phyloP scores from a whole-genome alignment of 108 stramenopile genomes.

The Cyclotella atomus region DNA sequence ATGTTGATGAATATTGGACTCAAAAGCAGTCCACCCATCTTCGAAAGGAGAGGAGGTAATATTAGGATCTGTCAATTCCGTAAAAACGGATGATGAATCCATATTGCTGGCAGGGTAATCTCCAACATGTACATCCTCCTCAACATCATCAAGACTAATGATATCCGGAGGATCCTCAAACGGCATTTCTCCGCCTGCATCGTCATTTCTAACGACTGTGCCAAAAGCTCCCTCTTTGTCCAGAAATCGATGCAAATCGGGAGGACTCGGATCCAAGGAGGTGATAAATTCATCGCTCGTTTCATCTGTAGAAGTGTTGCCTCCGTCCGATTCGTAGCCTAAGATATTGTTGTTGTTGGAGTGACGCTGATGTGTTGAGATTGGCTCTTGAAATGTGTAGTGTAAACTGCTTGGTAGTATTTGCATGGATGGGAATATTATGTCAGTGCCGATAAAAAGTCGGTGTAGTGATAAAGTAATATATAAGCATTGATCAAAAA shows the following conservation, averaged over 20 bases:
- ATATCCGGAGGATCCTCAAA: constrained; percentile 14
- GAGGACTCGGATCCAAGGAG: constrained; percentile 12
- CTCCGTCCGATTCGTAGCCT: background rate
- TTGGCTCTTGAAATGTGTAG: background rate
- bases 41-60: background rate
- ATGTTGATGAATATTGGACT: no score
- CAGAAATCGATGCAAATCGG: constrained; percentile 9
- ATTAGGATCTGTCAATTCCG: background rate
- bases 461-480: no score
- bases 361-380: background rate
- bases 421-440: no score
- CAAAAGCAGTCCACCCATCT: constrained; percentile 5
- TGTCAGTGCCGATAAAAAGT: no score
- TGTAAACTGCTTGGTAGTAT: background rate
- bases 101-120: background rate
- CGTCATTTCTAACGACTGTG: background rate
- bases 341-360: background rate
- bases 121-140: background rate
- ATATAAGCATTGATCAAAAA: no score
- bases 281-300: constrained; percentile 19
- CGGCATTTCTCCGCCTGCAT: background rate
- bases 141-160: constrained; percentile 4
- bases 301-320: background rate
- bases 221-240: constrained; percentile 14
- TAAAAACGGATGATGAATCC: background rate